These are phyloP conservation scores for Backusella parvicylindrica DNA, from an alignment of 192 early-diverging fungal species.

Conservation along the genomic window DNA sequence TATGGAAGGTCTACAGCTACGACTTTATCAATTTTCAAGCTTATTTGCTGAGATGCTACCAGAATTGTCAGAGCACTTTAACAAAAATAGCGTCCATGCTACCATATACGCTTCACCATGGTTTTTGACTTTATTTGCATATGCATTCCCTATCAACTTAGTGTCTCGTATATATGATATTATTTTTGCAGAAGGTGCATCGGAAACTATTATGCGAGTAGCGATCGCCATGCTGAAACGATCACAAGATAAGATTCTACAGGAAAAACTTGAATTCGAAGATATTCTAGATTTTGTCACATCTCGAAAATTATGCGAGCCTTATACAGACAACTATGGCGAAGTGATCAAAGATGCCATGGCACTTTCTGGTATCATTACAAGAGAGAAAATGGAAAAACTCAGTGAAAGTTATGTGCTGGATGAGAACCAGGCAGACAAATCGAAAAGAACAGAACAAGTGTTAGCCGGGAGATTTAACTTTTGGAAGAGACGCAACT, in stretches of 20 bases:
- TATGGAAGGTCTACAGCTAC: constrained; percentile 91
- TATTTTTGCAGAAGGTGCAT: constrained; percentile 84
- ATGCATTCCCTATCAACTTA: constrained; percentile 86
- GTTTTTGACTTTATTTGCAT: constrained; percentile 97
- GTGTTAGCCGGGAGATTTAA: constrained; percentile 48
- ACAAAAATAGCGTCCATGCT: constrained; percentile 63
- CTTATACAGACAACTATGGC: constrained; percentile 58
- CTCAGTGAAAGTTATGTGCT: constrained; percentile 55
- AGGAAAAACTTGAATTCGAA: constrained; percentile 73
- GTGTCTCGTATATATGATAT: constrained; percentile 93
- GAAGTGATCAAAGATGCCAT: constrained; percentile 80
- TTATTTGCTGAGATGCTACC: constrained; percentile 78
- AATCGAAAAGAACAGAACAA: constrained; percentile 49
- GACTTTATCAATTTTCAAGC: constrained; percentile 82
- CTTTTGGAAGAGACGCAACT: constrained; percentile 22
- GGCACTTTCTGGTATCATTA: constrained; percentile 64
- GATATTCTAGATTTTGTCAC: constrained; percentile 81
- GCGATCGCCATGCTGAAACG: constrained; percentile 84
- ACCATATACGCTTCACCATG: constrained; percentile 96
- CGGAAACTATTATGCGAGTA: constrained; percentile 88
- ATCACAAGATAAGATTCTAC: constrained; percentile 59
- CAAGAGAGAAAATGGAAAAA: constrained; percentile 65
- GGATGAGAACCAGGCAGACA: constrained; percentile 39
- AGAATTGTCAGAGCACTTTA: constrained; percentile 72
- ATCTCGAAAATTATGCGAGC: constrained; percentile 70